These are phyloP conservation scores for Pisolithus thermaeus DNA, from an alignment of 1,284 basidiomycete species.

Conservation along the genomic window DNA sequence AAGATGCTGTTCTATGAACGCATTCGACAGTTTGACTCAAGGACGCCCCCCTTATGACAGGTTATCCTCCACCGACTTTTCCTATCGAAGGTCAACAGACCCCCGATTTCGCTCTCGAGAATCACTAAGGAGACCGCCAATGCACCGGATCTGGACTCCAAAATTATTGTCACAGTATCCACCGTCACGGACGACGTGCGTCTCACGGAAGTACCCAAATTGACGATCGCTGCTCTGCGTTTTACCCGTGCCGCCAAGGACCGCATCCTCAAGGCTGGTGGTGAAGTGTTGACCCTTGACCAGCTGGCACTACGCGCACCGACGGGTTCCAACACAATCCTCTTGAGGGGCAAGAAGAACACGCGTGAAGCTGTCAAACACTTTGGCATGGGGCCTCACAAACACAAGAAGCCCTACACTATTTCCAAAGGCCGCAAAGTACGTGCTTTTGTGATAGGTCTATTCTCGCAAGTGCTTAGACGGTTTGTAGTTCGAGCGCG, in stretches of 20 bases:
- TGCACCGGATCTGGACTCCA: slow-evolving; percentile 67
- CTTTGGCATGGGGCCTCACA: slow-evolving; percentile 92
- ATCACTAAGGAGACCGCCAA: slow-evolving; percentile 78
- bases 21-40: slow-evolving; percentile 11
- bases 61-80: slow-evolving; percentile 95
- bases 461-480: neutral
- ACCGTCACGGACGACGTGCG: slow-evolving; percentile 97
- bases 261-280: slow-evolving; percentile 93
- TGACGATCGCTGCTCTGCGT: slow-evolving; percentile 90
- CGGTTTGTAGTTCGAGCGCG: slow-evolving; percentile 67
- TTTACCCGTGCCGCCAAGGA: slow-evolving; percentile 93
- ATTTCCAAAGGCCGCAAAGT: slow-evolving; percentile 94
- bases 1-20: slow-evolving; percentile 6
- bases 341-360: slow-evolving; percentile 90
- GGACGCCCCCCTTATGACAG: slow-evolving; percentile 31
- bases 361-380: slow-evolving; percentile 93
- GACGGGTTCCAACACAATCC: slow-evolving; percentile 92
- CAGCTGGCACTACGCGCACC: slow-evolving; percentile 94
- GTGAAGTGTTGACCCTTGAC: slow-evolving; percentile 93
- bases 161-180: slow-evolving; percentile 88
- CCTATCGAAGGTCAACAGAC: slow-evolving; percentile 96
- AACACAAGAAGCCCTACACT: slow-evolving; percentile 93
- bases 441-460: slow-evolving; percentile 5
- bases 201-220: slow-evolving; percentile 81
- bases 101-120: slow-evolving; percentile 91